A percentile compares a stretch with the other conserved stretches of the same genome.
These are phyloP conservation scores for Pseudogymnoascus pannorum DNA, from an alignment of 2,329 filamentous ascomycete genomes.

Conservation along the genomic window DNA sequence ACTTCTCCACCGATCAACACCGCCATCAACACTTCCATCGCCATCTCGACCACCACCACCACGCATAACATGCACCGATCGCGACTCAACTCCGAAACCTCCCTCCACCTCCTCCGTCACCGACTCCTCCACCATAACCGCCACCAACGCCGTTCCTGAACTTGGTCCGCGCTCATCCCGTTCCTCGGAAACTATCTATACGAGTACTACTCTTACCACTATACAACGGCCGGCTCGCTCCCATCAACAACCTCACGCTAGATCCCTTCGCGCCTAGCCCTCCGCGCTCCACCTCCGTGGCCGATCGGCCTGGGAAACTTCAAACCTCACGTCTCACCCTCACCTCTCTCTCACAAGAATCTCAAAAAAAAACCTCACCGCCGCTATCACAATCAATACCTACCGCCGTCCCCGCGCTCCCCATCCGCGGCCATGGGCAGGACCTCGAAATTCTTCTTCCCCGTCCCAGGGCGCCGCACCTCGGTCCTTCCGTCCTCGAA, in stretches of 20 bases:
- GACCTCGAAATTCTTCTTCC: conserved; percentile 31
- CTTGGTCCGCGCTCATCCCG: too few species aligned
- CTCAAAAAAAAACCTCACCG: background rate
- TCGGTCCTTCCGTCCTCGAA: background rate
- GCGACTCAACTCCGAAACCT: background rate
- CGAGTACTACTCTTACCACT: too few species aligned
- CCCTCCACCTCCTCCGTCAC: background rate
- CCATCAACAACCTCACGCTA: background rate
- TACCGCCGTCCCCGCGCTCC: background rate
- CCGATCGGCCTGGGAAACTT: background rate
- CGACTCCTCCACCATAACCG: background rate
- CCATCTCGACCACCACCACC: background rate
- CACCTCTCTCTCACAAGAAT: background rate
- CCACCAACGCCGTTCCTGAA: background rate
- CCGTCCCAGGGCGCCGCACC: conserved; percentile 25
- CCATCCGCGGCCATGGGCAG: conserved; percentile 24
- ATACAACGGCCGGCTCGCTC: background rate
- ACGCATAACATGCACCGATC: background rate
- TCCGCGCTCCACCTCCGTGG: background rate
- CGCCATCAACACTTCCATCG: background rate
- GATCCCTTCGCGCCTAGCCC: background rate
- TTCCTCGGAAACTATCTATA: too few species aligned
- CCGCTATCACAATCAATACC: background rate
- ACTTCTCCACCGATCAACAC: background rate
- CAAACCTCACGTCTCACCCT: background rate